Base-by-base conservation (phyloP, 345 rosid species). In the Rhodamnia rubescens region DNA sequence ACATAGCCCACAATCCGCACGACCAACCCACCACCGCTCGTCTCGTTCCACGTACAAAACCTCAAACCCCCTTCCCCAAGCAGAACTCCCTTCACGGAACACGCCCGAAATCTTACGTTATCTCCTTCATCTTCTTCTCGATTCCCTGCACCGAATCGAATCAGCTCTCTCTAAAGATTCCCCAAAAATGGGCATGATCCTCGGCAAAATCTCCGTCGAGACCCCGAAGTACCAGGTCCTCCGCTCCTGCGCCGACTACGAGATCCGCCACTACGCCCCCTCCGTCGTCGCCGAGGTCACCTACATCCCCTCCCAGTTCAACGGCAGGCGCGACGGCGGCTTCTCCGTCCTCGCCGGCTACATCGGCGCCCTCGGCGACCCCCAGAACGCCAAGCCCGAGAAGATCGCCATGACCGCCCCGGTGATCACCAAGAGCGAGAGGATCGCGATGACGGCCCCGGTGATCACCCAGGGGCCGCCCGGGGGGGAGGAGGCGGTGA, bases 381-480 rank as follows among this genome's bases (percentile, higher is more conserved):
- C 98, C 0, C 95, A 94, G 89, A 96, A 96, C 84, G 85, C 93
- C 53, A 93, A 92, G 78, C 93, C 96, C 50, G 99, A 96, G 87
- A 92, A 90, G 64, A 93, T 95, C 2, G 96, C 98, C n/a, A 95
- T 95, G 99, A 94, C 98, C n/a, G 86, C 95, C 52, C 98, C 96
- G 21, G 98, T 95, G 83, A 93, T 94, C 83, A 94, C 98, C 10
- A 61, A 22, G 16, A 87, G 94, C 0, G 98, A 96, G 87, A 91
- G 91, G 93, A 92, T 96, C 15, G 96, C 93, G 8, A 97, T 95
- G 98, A 94, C 98, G 2, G 91, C 97, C 84, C 97, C 99, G 2
- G 98, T 96, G 52, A 93, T 96, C 83, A 96, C 99, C 1, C 92
- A 85, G 87, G 83, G 53, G 10, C 44, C 44, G 78, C 44, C 78